Base-by-base conservation (phyloP, 169 alveolate genomes). In the Plasmodium malariae region DNA sequence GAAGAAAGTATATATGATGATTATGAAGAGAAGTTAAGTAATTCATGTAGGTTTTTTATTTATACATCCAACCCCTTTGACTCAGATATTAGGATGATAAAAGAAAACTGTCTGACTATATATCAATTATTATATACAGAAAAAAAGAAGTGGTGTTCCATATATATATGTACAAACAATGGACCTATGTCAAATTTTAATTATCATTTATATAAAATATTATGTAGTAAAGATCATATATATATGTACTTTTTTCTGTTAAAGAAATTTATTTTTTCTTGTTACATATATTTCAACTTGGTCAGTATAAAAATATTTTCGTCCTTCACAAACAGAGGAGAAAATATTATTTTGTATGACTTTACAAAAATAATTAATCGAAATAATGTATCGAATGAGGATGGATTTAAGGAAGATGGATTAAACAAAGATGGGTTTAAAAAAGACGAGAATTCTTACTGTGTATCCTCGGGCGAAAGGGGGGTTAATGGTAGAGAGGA, bases 151-250 rank as follows among this genome's bases (percentile, higher is more conserved):
- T 80, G 90, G 90, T 80, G 85, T 45, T 80, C 83, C 6, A 2
- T 80, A 17, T 67, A 80, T 51, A 68, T 80, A 51, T 80, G 59
- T 40, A 80, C 90, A 21, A 32, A 34, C 32, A 59, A 63, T 67
- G 90, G 90, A 19, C 90, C 90, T 1, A 80, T 80, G 90, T 67
- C 83, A 34, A 80, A 80, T 80, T 68, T 80, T 80, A 45, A 80
- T 67, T 80, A 80, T 51, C 90, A 80, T 54, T 68, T 80, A 26
- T 80, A 65, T 67, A 80, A 80, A 54, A 80, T 80, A 26, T 65
- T 80, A 55, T 68, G 78, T 69, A 54, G 83, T 21, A 51, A 65
- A 40, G 83, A 80, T 45, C 73, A 80, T 40, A 80, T 80, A 30
- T 80, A 80, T 26, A 80, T 67, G 83, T 80, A 80, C 17, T 80